Percentiles rank a stretch among this genome's conserved stretches.
Conservation (phyloP, 2,329 filamentous ascomycete genomes). For the Neofusicoccum laricinum region DNA sequence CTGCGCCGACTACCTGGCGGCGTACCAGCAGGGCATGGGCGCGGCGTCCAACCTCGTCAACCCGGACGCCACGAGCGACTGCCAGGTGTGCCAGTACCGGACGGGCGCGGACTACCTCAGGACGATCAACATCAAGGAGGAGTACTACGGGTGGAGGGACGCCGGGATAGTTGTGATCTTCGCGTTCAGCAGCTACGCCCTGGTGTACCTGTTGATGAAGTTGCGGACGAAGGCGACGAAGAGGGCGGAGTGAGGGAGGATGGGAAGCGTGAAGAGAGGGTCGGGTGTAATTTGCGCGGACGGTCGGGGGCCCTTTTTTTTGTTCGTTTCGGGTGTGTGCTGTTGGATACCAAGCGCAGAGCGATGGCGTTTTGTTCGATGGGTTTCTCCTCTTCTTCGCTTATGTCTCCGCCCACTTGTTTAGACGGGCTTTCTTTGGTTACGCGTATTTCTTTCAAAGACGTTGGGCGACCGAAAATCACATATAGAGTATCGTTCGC, state of each 20-base stretch:
- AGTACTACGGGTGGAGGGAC: constrained; percentile 66
- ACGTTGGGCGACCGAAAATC: not conserved
- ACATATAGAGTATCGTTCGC: not conserved
- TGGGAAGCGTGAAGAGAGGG: no score
- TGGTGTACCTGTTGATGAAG: constrained; percentile 46
- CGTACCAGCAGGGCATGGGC: constrained; percentile 52
- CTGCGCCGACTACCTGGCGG: constrained; percentile 56
- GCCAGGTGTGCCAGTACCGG: constrained; percentile 60
- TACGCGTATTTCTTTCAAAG: not conserved
- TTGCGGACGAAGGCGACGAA: constrained; percentile 40
- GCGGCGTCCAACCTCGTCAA: constrained; percentile 55
- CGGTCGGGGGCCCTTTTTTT: no score
- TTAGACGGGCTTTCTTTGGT: no score
- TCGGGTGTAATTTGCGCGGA: not conserved
- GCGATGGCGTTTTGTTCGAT: no score
- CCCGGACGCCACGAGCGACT: constrained; percentile 54
- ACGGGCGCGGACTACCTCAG: constrained; percentile 59
- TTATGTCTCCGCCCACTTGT: no score
- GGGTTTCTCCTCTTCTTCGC: no score
- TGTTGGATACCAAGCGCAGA: no score
- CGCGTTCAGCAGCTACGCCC: constrained; percentile 52
- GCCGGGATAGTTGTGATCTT: constrained; percentile 59
- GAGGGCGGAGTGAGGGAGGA: constrained; percentile 31
- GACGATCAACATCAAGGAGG: constrained; percentile 54
- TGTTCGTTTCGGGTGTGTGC: no score